Percentiles rank a stretch among this genome's conserved stretches.
These are phyloP conservation scores for Earliella scabrosa DNA, from an alignment of 1,284 basidiomycete genomes.

Conservation along the genomic window DNA sequence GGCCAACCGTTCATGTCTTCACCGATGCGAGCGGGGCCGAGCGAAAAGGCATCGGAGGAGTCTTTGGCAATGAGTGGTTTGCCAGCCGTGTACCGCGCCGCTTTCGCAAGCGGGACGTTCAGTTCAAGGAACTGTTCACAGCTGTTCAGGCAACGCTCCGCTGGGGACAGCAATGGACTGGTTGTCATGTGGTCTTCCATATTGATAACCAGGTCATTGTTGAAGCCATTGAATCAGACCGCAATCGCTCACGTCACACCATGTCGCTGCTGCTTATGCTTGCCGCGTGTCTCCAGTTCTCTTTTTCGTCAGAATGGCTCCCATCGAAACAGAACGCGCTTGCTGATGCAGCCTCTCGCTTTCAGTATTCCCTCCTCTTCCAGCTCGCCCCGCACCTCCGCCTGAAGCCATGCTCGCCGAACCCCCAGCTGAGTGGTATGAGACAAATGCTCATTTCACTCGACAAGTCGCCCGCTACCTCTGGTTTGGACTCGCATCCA, in stretches of 20 bases:
- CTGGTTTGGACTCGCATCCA: slow-evolving; percentile 36
- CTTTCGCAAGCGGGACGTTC: slow-evolving; percentile 1
- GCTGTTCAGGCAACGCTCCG: slow-evolving; percentile 1
- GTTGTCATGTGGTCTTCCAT: slow-evolving; percentile 9
- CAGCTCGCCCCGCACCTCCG: slow-evolving; percentile 4
- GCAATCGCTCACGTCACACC: slow-evolving; percentile 2
- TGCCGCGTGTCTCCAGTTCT: slow-evolving; percentile 3
- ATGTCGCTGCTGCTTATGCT: slow-evolving; percentile 11
- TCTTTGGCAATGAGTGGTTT: background rate
- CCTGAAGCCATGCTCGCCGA: background rate
- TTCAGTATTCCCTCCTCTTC: slow-evolving; percentile 10
- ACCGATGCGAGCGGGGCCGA: slow-evolving; percentile 9
- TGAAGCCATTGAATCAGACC: slow-evolving; percentile 1
- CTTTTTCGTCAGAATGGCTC: slow-evolving; percentile 5
- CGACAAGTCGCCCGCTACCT: slow-evolving; percentile 8
- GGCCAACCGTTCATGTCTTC: slow-evolving; percentile 2
- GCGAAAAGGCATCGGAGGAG: slow-evolving; percentile 1
- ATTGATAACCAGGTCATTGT: slow-evolving; percentile 13
- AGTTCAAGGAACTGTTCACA: slow-evolving; percentile 8
- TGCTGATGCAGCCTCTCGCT: slow-evolving; percentile 11
- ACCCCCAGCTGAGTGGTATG: slow-evolving; percentile 13
- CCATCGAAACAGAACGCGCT: slow-evolving; percentile 4
- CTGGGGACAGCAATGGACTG: slow-evolving; percentile 4
- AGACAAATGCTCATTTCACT: slow-evolving; percentile 5
- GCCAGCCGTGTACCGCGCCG: slow-evolving; percentile 2